phyloP scores from a whole-genome alignment of 2,329 filamentous ascomycete genomes.

The Fusarium sororula region DNA sequence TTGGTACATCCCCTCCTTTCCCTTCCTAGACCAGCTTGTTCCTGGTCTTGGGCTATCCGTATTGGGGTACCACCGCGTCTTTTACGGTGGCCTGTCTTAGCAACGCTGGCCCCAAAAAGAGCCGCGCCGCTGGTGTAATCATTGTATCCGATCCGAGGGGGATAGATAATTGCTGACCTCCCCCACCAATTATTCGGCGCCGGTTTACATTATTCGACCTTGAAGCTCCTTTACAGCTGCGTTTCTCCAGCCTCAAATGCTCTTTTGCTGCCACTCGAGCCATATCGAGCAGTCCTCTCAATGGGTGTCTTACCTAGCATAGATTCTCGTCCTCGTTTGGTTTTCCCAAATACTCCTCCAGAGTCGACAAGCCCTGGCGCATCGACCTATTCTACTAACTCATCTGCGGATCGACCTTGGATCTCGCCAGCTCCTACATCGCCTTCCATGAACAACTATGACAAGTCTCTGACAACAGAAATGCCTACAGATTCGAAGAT shows the following conservation, averaged over 20 bases:
- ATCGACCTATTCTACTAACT: constrained; percentile 57
- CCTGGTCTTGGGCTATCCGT: constrained; percentile 42
- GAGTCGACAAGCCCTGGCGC: constrained; percentile 63
- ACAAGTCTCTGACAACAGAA: constrained; percentile 55
- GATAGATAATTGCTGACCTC: constrained; percentile 41
- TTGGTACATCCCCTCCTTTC: constrained; percentile 41
- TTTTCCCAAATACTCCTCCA: constrained; percentile 63
- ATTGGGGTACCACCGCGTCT: constrained; percentile 40
- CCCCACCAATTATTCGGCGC: constrained; percentile 28
- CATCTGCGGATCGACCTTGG: constrained; percentile 57
- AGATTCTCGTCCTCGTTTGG: constrained; percentile 61
- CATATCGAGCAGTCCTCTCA: constrained; percentile 51
- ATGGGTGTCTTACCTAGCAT: constrained; percentile 65
- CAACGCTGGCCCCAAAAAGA: constrained; percentile 30
- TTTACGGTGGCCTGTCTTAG: constrained; percentile 43
- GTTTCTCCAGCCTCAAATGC: constrained; percentile 35
- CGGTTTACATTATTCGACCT: constrained; percentile 29
- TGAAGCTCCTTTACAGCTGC: constrained; percentile 23
- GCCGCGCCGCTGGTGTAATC: constrained; percentile 43
- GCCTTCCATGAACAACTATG: constrained; percentile 68
- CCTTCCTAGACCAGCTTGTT: constrained; percentile 39
- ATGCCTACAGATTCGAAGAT: constrained; percentile 53
- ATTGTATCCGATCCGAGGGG: constrained; percentile 36
- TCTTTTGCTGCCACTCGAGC: constrained; percentile 38
- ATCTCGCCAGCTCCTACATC: constrained; percentile 53